These are phyloP conservation scores for Zancudomyces culisetae DNA, from an alignment of 371 early-diverging fungal genomes.

Conservation along the genomic window DNA sequence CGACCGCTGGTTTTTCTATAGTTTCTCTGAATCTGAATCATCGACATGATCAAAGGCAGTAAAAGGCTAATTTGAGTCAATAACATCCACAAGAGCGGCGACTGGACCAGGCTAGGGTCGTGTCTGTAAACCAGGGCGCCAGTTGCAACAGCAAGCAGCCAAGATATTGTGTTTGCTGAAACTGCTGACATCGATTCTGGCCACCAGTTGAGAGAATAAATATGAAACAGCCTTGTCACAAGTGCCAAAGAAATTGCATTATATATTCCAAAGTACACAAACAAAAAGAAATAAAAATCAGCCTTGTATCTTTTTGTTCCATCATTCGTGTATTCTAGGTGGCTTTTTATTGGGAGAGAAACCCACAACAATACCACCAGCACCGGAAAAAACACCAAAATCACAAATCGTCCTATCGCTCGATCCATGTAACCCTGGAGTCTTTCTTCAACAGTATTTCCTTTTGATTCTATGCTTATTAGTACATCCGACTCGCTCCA, in stretches of 20 bases:
- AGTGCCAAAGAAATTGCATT: conserved; percentile 45
- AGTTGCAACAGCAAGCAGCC: conserved; percentile 35
- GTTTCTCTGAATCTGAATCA: conserved; percentile 31
- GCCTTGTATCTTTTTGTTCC: conserved; percentile 14
- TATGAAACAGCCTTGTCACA: conserved; percentile 48
- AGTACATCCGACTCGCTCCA: conserved; percentile 21
- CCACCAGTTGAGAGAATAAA: conserved; percentile 64
- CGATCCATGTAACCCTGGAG: neutral
- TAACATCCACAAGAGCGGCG: conserved; percentile 41
- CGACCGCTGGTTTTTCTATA: conserved; percentile 22
- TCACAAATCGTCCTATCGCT: neutral
- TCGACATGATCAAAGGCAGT: conserved; percentile 40
- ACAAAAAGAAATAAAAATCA: conserved; percentile 54
- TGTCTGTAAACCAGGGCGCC: conserved; percentile 34
- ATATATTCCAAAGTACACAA: conserved; percentile 54
- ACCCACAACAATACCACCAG: conserved; percentile 11
- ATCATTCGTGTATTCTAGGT: neutral
- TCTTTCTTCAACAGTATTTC: neutral
- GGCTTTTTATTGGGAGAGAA: conserved; percentile 19
- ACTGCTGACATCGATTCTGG: conserved; percentile 37
- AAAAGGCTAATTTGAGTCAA: conserved; percentile 48
- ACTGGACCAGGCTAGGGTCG: conserved; percentile 23
- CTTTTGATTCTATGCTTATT: neutral
- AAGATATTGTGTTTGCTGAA: conserved; percentile 36
- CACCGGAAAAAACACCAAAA: neutral